phyloP scores from a whole-genome alignment of 1,284 basidiomycete species.

The Caloboletus inedulis region DNA sequence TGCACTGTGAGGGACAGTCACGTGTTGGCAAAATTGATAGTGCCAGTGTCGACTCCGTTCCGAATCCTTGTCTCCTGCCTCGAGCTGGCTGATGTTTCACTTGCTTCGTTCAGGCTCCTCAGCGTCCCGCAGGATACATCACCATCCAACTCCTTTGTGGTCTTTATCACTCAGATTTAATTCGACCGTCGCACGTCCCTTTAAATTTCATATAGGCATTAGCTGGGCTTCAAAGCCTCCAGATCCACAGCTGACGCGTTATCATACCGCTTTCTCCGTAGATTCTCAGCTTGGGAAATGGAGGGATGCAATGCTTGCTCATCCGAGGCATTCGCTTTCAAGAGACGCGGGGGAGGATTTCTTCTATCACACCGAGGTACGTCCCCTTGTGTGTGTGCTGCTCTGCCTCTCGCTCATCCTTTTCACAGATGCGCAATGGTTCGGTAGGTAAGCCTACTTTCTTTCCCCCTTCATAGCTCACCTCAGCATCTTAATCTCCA shows the following conservation, averaged over 20 bases:
- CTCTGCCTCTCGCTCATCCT: conserved; percentile 4
- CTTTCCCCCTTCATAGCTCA: conserved; percentile 23
- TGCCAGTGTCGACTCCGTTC: no score
- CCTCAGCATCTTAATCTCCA: conserved; percentile 30
- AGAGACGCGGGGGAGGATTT: conserved; percentile 74
- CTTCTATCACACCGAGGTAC: conserved; percentile 71
- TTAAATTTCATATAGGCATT: conserved; percentile 67
- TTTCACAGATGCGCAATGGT: conserved; percentile 62
- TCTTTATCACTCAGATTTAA: conserved; percentile 13
- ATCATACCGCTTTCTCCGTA: conserved; percentile 54
- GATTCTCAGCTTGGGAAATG: conserved; percentile 69
- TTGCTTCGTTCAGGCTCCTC: background rate
- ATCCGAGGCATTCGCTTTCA: conserved; percentile 43
- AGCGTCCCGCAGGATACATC: background rate
- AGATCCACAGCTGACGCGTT: conserved; percentile 39
- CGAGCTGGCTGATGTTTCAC: conserved; percentile 18
- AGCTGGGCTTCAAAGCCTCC: conserved; percentile 78
- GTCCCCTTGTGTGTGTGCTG: conserved; percentile 22
- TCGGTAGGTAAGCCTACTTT: conserved; percentile 57
- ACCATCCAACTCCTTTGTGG: background rate
- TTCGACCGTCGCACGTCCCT: conserved; percentile 43
- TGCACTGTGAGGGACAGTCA: no score
- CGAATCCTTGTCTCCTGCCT: background rate
- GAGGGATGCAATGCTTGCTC: conserved; percentile 60
- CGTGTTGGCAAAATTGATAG: conserved; percentile 13